These are phyloP conservation scores for Neonothopanus nambi DNA, from an alignment of 1,284 basidiomycete species.

Conservation along the genomic window DNA sequence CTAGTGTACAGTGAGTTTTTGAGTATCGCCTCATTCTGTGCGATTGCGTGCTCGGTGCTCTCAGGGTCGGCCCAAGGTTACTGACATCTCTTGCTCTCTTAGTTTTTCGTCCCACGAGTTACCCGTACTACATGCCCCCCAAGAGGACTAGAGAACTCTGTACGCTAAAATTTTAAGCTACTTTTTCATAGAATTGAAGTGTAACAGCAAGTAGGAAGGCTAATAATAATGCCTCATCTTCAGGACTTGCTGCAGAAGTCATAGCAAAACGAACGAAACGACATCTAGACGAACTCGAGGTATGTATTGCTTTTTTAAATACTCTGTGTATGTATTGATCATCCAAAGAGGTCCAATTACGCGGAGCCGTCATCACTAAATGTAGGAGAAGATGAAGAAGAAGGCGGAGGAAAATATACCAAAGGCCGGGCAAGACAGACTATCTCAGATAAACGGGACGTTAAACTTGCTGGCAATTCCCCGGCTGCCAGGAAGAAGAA, in stretches of 20 bases:
- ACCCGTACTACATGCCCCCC: constrained; percentile 35
- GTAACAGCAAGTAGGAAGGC: constrained; percentile 42
- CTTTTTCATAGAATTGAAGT: constrained; percentile 8
- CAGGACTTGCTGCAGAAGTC: constrained; percentile 58
- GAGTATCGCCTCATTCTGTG: neutral
- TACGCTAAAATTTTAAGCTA: constrained; percentile 24
- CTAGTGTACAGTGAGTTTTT: neutral
- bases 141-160: constrained; percentile 48
- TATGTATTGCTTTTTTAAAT: constrained; percentile 28
- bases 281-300: constrained; percentile 82
- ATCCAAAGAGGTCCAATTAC: constrained; percentile 67
- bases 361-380: constrained; percentile 54
- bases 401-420: constrained; percentile 40
- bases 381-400: constrained; percentile 47
- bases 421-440: constrained; percentile 72
- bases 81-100: too few species aligned
- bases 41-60: neutral
- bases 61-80: too few species aligned
- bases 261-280: constrained; percentile 73
- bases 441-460: constrained; percentile 69
- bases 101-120: too few species aligned
- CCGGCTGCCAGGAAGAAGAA: constrained; percentile 66
- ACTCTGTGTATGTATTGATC: constrained; percentile 2
- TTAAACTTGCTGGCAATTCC: constrained; percentile 44
- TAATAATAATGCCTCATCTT: constrained; percentile 43